phyloP scores from a whole-genome alignment of 2,329 filamentous ascomycete species.

The Aureobasidium sp. region DNA sequence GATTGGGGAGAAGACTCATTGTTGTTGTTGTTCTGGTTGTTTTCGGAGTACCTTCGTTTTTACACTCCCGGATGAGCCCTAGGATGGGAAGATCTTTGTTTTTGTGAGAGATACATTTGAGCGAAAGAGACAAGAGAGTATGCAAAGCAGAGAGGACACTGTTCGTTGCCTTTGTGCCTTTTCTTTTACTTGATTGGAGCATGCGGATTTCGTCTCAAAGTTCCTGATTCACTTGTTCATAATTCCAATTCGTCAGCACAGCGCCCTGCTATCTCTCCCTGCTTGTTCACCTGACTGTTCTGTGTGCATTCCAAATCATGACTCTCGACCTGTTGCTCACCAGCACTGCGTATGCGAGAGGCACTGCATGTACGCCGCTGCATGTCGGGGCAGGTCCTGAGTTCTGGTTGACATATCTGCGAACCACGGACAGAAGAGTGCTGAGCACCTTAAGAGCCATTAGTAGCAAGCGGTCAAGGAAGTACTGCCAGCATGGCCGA shows the following conservation, averaged over 20 bases:
- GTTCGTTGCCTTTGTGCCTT: background rate
- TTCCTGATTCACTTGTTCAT: constrained; percentile 4
- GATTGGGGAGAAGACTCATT: constrained; percentile 5
- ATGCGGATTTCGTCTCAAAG: background rate
- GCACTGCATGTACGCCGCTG: background rate
- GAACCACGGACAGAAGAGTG: background rate
- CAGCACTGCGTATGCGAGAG: background rate
- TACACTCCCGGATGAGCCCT: background rate
- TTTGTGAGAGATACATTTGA: constrained; percentile 11
- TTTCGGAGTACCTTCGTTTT: constrained; percentile 10
- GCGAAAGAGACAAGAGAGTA: constrained; percentile 7
- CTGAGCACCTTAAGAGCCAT: background rate
- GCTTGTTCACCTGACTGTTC: background rate
- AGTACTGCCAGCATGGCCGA: background rate
- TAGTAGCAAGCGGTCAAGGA: background rate
- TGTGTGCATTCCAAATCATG: background rate
- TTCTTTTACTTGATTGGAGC: constrained; percentile 4
- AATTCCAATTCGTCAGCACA: background rate
- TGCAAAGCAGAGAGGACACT: background rate
- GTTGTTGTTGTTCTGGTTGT: constrained; percentile 11
- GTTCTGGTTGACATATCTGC: background rate
- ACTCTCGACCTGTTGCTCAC: background rate
- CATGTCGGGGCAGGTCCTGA: background rate
- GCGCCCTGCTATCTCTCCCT: background rate
- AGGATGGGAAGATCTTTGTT: constrained; percentile 11